These are phyloP conservation scores for Aspergillus melleus DNA, from an alignment of 2,329 filamentous ascomycete genomes.

Conservation along the genomic window DNA sequence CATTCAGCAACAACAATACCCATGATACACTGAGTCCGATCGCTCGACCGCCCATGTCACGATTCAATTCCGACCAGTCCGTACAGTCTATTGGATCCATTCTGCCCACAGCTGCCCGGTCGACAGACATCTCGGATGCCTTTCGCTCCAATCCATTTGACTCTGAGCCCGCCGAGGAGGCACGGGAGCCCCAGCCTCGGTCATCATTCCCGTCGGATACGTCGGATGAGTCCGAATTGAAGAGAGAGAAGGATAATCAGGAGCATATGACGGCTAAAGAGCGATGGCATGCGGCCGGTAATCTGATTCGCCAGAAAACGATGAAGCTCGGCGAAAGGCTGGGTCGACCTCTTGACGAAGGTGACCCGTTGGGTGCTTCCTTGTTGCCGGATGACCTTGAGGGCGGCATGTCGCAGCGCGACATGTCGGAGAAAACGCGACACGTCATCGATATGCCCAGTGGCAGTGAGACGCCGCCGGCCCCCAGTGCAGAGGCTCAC, in stretches of 20 bases:
- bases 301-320: slow-evolving; percentile 32
- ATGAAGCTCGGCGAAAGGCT: slow-evolving; percentile 28
- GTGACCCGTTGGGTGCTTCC: slow-evolving; percentile 30
- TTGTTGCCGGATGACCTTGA: slow-evolving; percentile 33
- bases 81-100: slow-evolving; percentile 15
- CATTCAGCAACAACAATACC: slow-evolving; percentile 14
- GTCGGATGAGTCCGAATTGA: slow-evolving; percentile 1
- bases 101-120: slow-evolving; percentile 6
- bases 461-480: slow-evolving; percentile 21
- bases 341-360: slow-evolving; percentile 33
- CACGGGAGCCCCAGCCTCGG: neutral
- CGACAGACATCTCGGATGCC: slow-evolving; percentile 11
- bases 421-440: slow-evolving; percentile 23
- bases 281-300: slow-evolving; percentile 30
- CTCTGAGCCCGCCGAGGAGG: neutral
- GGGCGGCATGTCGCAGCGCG: slow-evolving; percentile 21
- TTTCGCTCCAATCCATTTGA: slow-evolving; percentile 2
- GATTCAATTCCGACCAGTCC: slow-evolving; percentile 20
- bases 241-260: slow-evolving; percentile 4
- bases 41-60: slow-evolving; percentile 8
- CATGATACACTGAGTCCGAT: neutral
- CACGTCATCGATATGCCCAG: slow-evolving; percentile 19
- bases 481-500: slow-evolving; percentile 38
- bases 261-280: slow-evolving; percentile 23
- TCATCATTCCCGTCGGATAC: neutral